A percentile compares a stretch with the other conserved stretches of the same genome.
Conservation (phyloP, 108 stramenopile species). For the Skeletonema menzelii region DNA sequence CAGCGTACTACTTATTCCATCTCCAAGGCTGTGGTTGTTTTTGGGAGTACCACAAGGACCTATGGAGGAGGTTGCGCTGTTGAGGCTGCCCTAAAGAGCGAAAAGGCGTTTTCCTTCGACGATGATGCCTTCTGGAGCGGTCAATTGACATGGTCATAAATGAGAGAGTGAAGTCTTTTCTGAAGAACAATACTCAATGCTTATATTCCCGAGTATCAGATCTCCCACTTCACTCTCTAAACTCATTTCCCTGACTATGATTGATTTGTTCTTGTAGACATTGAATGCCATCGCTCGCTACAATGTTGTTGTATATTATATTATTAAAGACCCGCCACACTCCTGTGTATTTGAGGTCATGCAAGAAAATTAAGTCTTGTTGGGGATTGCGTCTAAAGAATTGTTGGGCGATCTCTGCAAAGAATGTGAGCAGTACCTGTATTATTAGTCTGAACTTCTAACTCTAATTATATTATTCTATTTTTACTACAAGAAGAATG, state of each 20-base stretch:
- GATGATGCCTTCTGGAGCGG: conserved; percentile 46
- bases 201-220: conserved; percentile 20
- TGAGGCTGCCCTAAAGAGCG: conserved; percentile 11
- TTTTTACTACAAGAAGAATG: not conserved
- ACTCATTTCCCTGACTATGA: conserved; percentile 5
- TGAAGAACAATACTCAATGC: conserved; percentile 7
- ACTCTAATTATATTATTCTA: not conserved
- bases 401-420: conserved; percentile 17
- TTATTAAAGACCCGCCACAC: not conserved
- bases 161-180: conserved; percentile 4
- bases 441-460: conserved; percentile 31
- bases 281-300: not conserved
- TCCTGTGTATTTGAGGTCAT: conserved; percentile 6
- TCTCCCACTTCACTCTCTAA: conserved; percentile 6
- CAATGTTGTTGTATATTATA: conserved; percentile 1
- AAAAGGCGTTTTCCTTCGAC: conserved; percentile 23
- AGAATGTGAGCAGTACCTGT: conserved; percentile 14
- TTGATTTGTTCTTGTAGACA: conserved; percentile 8
- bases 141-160: conserved; percentile 39
- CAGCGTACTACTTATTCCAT: conserved; percentile 31
- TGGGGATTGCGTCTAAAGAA: conserved; percentile 2
- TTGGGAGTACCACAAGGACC: conserved; percentile 26
- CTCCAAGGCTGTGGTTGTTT: conserved; percentile 41
- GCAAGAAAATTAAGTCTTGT: conserved; percentile 33
- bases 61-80: conserved; percentile 20